Conservation (phyloP, 768 basidiomycete species). For the Hericium rajendrae region DNA sequence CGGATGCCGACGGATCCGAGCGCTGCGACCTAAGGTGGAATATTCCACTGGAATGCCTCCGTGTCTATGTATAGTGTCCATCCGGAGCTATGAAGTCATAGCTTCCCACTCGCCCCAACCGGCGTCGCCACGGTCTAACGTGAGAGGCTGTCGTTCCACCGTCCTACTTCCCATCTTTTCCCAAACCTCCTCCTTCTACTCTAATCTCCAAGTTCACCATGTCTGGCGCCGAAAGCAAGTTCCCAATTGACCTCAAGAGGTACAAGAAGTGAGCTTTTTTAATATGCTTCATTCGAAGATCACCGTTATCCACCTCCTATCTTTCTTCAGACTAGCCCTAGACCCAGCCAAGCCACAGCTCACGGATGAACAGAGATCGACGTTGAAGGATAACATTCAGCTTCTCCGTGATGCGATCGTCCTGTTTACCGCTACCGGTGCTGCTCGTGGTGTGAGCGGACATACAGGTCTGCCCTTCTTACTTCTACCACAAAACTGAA, state of each 20-base stretch:
- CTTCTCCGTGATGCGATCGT: slow-evolving; percentile 80
- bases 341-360: slow-evolving; percentile 61
- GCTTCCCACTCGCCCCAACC: neutral
- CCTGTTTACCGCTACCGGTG: slow-evolving; percentile 77
- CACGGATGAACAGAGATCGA: slow-evolving; percentile 48
- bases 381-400: slow-evolving; percentile 61
- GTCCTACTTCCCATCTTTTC: neutral
- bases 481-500: neutral
- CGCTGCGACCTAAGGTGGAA: neutral
- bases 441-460: slow-evolving; percentile 79
- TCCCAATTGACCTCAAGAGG: slow-evolving; percentile 12
- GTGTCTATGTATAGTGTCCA: neutral
- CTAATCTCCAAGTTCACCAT: slow-evolving; percentile 1
- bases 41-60: neutral
- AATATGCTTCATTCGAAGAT: neutral
- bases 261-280: slow-evolving; percentile 8
- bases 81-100: neutral
- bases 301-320: neutral
- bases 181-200: neutral
- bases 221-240: slow-evolving; percentile 5
- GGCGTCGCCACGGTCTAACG: neutral
- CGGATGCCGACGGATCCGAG: neutral
- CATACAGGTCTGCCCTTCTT: slow-evolving; percentile 53
- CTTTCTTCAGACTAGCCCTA: slow-evolving; percentile 47
- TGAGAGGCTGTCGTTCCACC: neutral